These are phyloP conservation scores for Pholiota microspora DNA, from an alignment of 768 basidiomycete genomes.

Conservation along the genomic window DNA sequence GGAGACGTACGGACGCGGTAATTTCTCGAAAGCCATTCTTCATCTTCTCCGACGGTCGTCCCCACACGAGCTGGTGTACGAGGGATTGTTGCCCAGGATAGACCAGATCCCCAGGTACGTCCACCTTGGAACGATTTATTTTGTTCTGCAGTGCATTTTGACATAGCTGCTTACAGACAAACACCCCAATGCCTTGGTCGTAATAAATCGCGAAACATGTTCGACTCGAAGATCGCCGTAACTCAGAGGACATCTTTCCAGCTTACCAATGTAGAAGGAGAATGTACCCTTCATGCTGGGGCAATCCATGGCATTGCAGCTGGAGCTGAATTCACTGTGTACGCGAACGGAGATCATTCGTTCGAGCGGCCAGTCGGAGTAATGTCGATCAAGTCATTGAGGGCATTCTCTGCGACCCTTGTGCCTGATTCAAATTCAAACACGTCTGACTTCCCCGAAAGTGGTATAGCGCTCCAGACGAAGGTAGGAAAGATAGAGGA, in stretches of 20 bases:
- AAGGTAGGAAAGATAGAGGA: conserved; percentile 9
- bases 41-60: background rate
- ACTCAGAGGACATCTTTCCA: background rate
- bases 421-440: no score
- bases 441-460: no score
- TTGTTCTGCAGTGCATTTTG: background rate
- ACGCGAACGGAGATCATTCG: background rate
- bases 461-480: conserved; percentile 10
- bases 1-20: background rate
- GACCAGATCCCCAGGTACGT: no score
- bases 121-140: background rate
- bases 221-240: background rate
- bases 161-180: background rate
- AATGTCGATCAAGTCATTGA: no score
- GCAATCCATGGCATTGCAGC: conserved; percentile 4
- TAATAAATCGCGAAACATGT: background rate
- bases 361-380: no score
- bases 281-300: background rate
- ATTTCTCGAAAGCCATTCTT: background rate
- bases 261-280: background rate
- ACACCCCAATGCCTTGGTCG: background rate
- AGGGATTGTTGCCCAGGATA: background rate
- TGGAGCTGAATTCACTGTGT: background rate
- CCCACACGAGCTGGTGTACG: background rate
- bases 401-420: no score